Evolutionary conservation across 495 filamentous ascomycete genomes (phyloP), one percentile per base, ranked within the genome.

Genomic region (Penicillium argentinense): DNA sequence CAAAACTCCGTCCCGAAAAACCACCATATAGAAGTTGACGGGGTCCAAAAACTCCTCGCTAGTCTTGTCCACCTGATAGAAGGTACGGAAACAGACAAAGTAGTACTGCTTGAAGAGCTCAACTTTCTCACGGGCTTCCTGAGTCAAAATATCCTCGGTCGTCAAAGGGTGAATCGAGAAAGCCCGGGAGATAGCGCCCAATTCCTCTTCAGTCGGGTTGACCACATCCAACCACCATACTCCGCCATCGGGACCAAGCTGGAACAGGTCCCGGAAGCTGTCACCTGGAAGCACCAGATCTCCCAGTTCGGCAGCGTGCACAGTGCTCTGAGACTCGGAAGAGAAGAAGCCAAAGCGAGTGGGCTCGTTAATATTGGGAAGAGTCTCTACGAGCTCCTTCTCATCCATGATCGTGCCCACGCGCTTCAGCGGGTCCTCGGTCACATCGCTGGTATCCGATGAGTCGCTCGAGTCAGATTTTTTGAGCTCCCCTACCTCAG

Each of bases 61-160:
- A 5, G 78, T 77, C 50, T 86, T 84, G 56, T 95, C 90, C 53
- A 83, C 71, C 49, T 91, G 89, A 48, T 79, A 86, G 67, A 97
- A 98, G 1, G 89, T 95, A 22, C 92, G 84, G 78, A 97, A 98
- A 63, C 88, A 95, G 40, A 96, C 89, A 59, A 98, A 95, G 62
- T 98, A 98, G 73, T 98, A 98, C 36, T 88, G 85, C 21, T 89
- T 86, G 71, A 98, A 98, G 24, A 98, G 82, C 64, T 98, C 93
- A 25, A 98, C 95, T 72, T 98, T 98, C 71, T 98, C 92, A 17
- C 92, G 89, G 12, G 90, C 84, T 72, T 98, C 92, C 61, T 96
- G 90, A 2, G 85, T 93, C 25, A 84, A 80, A 49, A 98, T 96
- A 74, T 98, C 92, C 68, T 98, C 92, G 13, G 87, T 86, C 8